A percentile compares a stretch with the other conserved stretches of the same genome.
phyloP scores from a whole-genome alignment of 805 yeast genomes.

The Lipomyces yamadae region DNA sequence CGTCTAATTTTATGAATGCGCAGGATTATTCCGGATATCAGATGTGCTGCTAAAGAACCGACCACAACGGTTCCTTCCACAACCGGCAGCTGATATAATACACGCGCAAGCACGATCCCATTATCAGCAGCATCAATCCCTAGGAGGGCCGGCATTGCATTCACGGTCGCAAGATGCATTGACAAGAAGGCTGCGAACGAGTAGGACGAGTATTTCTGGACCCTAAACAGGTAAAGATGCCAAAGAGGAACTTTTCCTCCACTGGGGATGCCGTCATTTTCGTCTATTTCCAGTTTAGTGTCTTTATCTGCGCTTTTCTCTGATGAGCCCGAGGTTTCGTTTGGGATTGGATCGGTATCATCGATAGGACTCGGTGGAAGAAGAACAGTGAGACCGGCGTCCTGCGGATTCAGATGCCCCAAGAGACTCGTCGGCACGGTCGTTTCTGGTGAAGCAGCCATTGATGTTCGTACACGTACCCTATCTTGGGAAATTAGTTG shows the following conservation, averaged over 20 bases:
- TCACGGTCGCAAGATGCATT: conserved; percentile 61
- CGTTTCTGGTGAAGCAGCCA: background rate
- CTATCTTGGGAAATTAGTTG: background rate
- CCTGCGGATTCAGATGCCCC: background rate
- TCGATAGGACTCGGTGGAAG: conserved; percentile 24
- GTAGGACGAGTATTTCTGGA: conserved; percentile 67
- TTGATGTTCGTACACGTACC: background rate
- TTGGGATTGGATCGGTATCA: background rate
- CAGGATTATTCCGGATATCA: conserved; percentile 56
- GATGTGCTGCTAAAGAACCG: conserved; percentile 56
- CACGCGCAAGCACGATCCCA: conserved; percentile 62
- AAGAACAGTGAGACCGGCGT: conserved; percentile 14
- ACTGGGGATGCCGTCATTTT: background rate
- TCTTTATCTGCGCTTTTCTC: conserved; percentile 2
- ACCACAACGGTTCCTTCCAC: conserved; percentile 57
- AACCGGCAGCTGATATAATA: conserved; percentile 60
- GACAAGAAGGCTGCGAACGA: conserved; percentile 61
- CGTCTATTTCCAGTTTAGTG: conserved; percentile 7
- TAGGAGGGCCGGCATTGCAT: conserved; percentile 56
- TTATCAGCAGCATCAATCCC: conserved; percentile 50
- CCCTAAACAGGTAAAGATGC: conserved; percentile 25
- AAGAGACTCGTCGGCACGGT: background rate
- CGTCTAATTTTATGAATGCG: conserved; percentile 41
- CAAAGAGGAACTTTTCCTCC: conserved; percentile 9
- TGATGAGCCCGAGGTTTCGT: background rate